Conservation (phyloP, 2,329 filamentous ascomycete species). For the Fusarium begoniae region DNA sequence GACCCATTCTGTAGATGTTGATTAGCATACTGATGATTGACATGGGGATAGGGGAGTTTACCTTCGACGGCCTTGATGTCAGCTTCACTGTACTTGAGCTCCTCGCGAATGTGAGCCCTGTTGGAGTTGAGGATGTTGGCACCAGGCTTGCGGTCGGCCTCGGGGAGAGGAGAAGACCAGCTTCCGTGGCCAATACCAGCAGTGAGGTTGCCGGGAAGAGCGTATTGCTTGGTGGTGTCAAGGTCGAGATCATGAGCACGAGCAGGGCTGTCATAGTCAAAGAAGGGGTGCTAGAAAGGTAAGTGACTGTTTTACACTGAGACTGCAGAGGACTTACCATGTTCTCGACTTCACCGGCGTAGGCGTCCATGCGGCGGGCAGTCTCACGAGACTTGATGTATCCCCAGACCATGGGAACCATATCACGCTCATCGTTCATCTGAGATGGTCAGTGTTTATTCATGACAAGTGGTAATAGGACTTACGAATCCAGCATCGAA, state of each 20-base stretch:
- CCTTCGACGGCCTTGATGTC: conserved; percentile 73
- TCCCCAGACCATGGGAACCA: conserved; percentile 86
- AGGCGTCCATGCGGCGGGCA: conserved; percentile 79
- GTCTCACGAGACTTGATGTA: conserved; percentile 87
- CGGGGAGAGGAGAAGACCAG: conserved; percentile 70
- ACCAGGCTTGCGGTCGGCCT: conserved; percentile 60
- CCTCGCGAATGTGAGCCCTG: conserved; percentile 65
- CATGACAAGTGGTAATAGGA: not conserved
- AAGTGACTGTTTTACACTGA: fast-evolving
- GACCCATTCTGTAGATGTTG: conserved; percentile 61
- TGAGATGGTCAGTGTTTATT: not conserved
- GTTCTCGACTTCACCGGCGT: conserved; percentile 75
- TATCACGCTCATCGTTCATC: conserved; percentile 86
- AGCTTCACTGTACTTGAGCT: conserved; percentile 71
- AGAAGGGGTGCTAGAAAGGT: conserved; percentile 70
- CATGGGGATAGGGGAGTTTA: not conserved
- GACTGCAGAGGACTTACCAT: conserved; percentile 51
- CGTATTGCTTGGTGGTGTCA: conserved; percentile 78
- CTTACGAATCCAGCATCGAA: conserved; percentile 76
- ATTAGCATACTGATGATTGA: not conserved
- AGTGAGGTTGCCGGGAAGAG: conserved; percentile 75
- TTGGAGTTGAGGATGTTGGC: conserved; percentile 68
- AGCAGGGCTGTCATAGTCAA: conserved; percentile 74
- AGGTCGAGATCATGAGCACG: conserved; percentile 78
- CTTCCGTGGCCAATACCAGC: conserved; percentile 78